Percentiles rank a stretch among this genome's conserved stretches.
Evolutionary conservation across 352 stramenopile species (phyloP).

Genomic region (Pythium diclinum): DNA sequence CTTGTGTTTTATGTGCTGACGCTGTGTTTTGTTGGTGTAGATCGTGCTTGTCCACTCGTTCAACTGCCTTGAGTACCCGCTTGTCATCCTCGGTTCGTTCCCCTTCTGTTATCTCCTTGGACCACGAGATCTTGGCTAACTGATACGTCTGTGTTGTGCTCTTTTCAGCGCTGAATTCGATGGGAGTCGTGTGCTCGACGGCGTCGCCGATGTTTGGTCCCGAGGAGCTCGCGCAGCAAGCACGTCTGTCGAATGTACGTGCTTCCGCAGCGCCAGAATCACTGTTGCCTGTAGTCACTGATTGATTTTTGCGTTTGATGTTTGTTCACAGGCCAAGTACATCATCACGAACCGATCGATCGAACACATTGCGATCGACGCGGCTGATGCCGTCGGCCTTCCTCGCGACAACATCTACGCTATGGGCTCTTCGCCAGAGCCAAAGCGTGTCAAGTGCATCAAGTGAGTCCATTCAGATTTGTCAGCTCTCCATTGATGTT

Average conservation of each 20-base stretch:
- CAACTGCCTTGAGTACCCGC: conserved; percentile 70
- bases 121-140: background rate
- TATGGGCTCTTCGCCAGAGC: conserved; percentile 64
- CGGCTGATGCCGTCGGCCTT: conserved; percentile 30
- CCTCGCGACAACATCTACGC: conserved; percentile 96
- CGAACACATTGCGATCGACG: conserved; percentile 41
- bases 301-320: background rate
- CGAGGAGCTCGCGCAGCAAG: conserved; percentile 47
- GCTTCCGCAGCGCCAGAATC: background rate
- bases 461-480: conserved; percentile 10
- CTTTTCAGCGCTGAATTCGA: conserved; percentile 37
- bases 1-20: background rate
- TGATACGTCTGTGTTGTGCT: background rate
- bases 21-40: conserved; percentile 22
- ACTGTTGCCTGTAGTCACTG: background rate
- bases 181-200: conserved; percentile 57
- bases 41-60: conserved; percentile 58
- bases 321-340: conserved; percentile 33
- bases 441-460: conserved; percentile 49
- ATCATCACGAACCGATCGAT: conserved; percentile 56
- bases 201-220: conserved; percentile 53
- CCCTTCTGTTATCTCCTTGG: background rate
- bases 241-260: conserved; percentile 39
- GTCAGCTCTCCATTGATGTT: background rate
- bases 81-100: conserved; percentile 44